These are phyloP conservation scores for Fusarium lateritium DNA, from an alignment of 2,329 filamentous ascomycete species.

Conservation along the genomic window DNA sequence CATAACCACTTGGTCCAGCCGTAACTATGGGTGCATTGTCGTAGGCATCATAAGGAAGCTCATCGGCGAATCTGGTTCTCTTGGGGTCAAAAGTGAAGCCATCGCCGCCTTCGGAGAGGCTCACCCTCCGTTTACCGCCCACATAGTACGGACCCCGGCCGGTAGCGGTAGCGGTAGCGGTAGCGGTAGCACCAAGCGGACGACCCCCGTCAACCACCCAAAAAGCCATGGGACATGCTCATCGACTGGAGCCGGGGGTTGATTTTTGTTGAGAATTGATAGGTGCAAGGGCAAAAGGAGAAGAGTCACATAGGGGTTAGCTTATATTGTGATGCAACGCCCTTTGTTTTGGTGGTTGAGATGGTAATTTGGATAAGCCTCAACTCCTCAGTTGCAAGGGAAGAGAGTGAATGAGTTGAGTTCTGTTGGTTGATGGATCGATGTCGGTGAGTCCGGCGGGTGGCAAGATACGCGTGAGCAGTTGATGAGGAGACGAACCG, in stretches of 20 bases:
- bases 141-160: slow-evolving; percentile 50
- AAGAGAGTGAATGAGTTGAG: slow-evolving; percentile 13
- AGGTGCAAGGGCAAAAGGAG: slow-evolving; percentile 19
- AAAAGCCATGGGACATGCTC: slow-evolving; percentile 59
- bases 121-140: slow-evolving; percentile 58
- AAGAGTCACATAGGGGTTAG: slow-evolving; percentile 31
- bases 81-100: slow-evolving; percentile 45
- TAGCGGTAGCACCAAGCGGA: slow-evolving; percentile 47
- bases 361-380: background rate
- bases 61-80: slow-evolving; percentile 42
- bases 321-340: background rate
- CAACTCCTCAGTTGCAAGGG: slow-evolving; percentile 12
- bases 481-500: slow-evolving; percentile 20
- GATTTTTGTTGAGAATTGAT: slow-evolving; percentile 33
- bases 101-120: slow-evolving; percentile 54
- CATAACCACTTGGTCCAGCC: slow-evolving; percentile 27
- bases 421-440: slow-evolving; percentile 7
- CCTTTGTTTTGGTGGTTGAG: background rate
- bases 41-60: slow-evolving; percentile 33
- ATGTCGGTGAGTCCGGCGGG: slow-evolving; percentile 41
- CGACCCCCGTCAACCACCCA: slow-evolving; percentile 56
- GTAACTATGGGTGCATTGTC: slow-evolving; percentile 16
- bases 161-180: slow-evolving; percentile 41
- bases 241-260: slow-evolving; percentile 40
- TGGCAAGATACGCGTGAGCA: slow-evolving; percentile 42